Percentiles rank a stretch among this genome's conserved stretches.
These are phyloP conservation scores for Fraxinus quadrangulata DNA, from an alignment of 257 asterid genomes.

Conservation along the genomic window DNA sequence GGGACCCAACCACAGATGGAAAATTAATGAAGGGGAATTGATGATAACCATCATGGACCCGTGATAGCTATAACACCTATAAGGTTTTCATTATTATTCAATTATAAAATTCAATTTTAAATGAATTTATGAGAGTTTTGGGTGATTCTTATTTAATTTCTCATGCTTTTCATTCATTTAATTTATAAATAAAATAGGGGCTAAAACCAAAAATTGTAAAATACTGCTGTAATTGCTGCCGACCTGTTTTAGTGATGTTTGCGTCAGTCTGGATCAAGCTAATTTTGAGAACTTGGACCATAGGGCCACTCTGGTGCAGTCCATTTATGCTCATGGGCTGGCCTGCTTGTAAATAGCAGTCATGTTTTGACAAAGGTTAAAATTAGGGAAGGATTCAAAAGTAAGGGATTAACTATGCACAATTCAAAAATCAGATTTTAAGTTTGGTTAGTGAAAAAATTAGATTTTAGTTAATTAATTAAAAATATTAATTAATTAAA, in stretches of 20 bases:
- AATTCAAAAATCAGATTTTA: no score
- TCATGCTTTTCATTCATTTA: not conserved
- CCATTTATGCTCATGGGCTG: not conserved
- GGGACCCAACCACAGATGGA: conserved; percentile 36
- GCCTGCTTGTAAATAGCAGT: not conserved
- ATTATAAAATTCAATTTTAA: not conserved
- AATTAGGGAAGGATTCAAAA: no score
- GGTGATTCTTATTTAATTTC: not conserved
- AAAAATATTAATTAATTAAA: no score
- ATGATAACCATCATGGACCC: conserved; percentile 49
- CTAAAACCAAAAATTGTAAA: not conserved
- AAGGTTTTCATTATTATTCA: not conserved
- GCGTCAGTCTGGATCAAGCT: not conserved
- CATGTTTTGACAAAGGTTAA: not conserved
- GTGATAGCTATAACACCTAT: conserved; percentile 40
- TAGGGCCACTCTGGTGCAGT: not conserved
- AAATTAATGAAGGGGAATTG: conserved; percentile 33
- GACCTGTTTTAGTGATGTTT: not conserved
- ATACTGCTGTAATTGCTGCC: not conserved
- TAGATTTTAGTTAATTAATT: no score
- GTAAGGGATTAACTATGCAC: no score
- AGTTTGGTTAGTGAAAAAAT: no score
- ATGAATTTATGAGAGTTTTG: not conserved
- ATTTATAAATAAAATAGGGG: not conserved
- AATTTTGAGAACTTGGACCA: not conserved